A percentile compares a stretch with the other conserved stretches of the same genome.
Conservation (phyloP, 2,329 filamentous ascomycete species). For the Aspergillus brunneoviolaceus region DNA sequence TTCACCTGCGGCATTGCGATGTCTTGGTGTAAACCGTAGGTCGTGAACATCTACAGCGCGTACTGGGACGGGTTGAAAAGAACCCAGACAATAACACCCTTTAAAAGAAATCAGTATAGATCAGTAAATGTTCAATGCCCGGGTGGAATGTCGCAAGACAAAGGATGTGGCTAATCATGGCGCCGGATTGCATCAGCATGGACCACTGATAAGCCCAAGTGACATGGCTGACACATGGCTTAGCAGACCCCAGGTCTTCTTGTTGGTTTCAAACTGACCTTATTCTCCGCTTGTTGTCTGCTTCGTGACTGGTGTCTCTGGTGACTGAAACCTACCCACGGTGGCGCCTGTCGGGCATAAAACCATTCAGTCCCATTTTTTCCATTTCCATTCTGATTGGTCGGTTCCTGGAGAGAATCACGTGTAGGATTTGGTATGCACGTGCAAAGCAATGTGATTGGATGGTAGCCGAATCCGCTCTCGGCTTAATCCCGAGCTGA, state of each 20-base stretch:
- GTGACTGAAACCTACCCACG: background rate
- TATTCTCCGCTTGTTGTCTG: background rate
- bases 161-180: constrained; percentile 10
- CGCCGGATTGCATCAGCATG: constrained; percentile 14
- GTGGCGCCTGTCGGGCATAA: background rate
- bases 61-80: background rate
- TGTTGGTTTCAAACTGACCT: background rate
- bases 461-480: background rate
- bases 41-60: background rate
- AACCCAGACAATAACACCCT: background rate
- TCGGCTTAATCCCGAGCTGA: background rate
- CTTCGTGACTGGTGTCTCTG: background rate
- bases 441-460: background rate
- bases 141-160: background rate
- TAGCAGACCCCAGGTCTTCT: background rate
- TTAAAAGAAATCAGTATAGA: background rate
- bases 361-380: background rate
- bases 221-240: background rate
- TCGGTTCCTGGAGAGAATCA: background rate
- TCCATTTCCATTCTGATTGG: background rate
- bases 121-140: background rate
- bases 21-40: background rate
- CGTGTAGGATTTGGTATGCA: background rate
- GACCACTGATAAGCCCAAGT: background rate
- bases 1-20: constrained; percentile 22